Base-by-base conservation (phyloP, 176 grass and related monocot species). In the Musa troglodytarum region DNA sequence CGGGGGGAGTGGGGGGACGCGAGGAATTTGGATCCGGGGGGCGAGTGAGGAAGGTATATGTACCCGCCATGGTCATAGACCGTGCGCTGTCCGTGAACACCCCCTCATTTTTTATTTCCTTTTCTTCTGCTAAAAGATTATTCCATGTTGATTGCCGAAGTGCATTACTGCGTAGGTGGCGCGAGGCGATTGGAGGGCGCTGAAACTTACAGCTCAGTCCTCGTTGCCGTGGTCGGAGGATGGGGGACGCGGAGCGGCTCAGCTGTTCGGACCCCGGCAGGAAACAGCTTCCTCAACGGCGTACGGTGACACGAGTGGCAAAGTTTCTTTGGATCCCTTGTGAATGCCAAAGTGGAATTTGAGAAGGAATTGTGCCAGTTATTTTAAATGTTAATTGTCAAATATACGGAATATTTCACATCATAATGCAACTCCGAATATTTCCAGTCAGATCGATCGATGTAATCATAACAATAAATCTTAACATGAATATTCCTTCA, bases 71-170 rank as follows among this genome's bases (percentile, higher is more conserved):
- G 43, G 17, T 70, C 68, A 17, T 69, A 12, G 68, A 12, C 2
- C 43, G 29, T 70, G 34, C 43, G 67, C 68, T 70, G 68, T 70
- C 68, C 9, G 43, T 49, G 68, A 70, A 70, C 49, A 70, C 20
- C 20, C 62, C 19, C 7, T 43, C 34, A 43, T 43, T 43, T 43
- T 43, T 43, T 43, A 43, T 43, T 43, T 43, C 34, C 6, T 43
- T 43, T 43, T 43, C 34, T 43, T 43, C 3, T 43, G 34, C 4
- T 43, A 43, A 43, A 43, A 43, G 34, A 43, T 43, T 43, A 43
- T 43, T 43, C 34, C 34, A 43, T 43, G 34, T 43, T 43, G 34
- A 43, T 43, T 43, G 34, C 6, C 5, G 34, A 43, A 43, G 34
- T 43, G 34, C 34, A 43, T 3, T 3, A 6, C 3, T 43, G 34